Percentiles rank a stretch among this genome's conserved stretches.
phyloP scores from a whole-genome alignment of 2,329 filamentous ascomycete genomes.

The Cucurbitaria berberidis region DNA sequence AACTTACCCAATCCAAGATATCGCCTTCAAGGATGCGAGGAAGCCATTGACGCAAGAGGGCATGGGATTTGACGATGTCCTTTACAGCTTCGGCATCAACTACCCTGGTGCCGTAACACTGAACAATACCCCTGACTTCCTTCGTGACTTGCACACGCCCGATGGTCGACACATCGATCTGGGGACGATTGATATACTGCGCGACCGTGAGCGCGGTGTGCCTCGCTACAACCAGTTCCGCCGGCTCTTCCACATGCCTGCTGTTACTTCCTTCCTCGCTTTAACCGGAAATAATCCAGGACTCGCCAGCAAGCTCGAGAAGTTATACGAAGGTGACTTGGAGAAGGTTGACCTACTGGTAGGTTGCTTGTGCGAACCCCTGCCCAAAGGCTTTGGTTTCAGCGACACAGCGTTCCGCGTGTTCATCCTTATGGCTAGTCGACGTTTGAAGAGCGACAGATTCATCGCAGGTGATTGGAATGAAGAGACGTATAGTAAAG shows the following conservation, averaged over 20 bases:
- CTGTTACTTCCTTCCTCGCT: constrained; percentile 48
- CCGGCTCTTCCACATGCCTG: constrained; percentile 50
- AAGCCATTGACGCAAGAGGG: constrained; percentile 32
- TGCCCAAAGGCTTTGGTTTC: constrained; percentile 56
- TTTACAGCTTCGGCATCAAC: constrained; percentile 57
- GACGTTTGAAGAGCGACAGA: constrained; percentile 53
- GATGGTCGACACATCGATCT: constrained; percentile 53
- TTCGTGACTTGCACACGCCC: constrained; percentile 51
- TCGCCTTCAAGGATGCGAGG: constrained; percentile 44
- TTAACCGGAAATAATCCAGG: constrained; percentile 49
- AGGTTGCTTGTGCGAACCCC: constrained; percentile 52
- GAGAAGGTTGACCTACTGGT: constrained; percentile 53
- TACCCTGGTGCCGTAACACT: constrained; percentile 56
- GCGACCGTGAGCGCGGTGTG: constrained; percentile 56
- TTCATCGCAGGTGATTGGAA: constrained; percentile 54
- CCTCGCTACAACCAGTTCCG: constrained; percentile 56
- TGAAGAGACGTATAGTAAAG: constrained; percentile 49
- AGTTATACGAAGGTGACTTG: constrained; percentile 52
- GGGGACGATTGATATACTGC: constrained; percentile 56
- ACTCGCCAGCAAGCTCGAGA: constrained; percentile 47
- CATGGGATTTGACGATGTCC: constrained; percentile 29
- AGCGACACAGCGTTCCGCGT: constrained; percentile 57
- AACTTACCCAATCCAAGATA: constrained; percentile 19
- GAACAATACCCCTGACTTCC: constrained; percentile 51
- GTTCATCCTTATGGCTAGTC: constrained; percentile 55